Base-by-base conservation (phyloP, 805 yeast species). In the Candida bentonensis region DNA sequence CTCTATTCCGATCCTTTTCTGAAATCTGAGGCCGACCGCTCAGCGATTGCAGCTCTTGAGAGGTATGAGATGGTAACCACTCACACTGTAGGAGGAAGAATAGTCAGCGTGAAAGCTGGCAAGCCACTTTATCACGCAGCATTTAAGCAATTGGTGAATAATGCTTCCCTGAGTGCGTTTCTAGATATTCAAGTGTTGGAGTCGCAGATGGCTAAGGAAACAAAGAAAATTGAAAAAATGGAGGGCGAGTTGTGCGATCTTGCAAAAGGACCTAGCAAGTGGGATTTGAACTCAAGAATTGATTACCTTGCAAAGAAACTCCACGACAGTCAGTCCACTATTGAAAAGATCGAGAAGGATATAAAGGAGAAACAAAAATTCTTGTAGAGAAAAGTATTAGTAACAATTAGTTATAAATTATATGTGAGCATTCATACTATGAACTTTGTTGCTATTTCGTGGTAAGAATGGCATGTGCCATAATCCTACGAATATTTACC, bases 71-170 rank as follows among this genome's bases (percentile, higher is more conserved):
- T 92, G 53, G 72, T 92, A 34, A 63, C 80, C 1, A 72, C 86
- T 44, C 65, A 73, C n/a, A 72, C 86, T 47, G 82, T 79, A 36
- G 80, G 83, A 50, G 97, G 96, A 15, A 72, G 85, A 22, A 62
- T 84, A 20, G 65, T 68, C 40, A 71, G 72, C 4, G 73, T 92
- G 17, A 61, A 64, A 20, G 85, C 95, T 1, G 94, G 95, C 0
- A 79, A 87, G 53, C 97, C 98, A 2, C 64, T 92, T 21, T 87
- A 68, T 60, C 70, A 72, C 46, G 83, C 88, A 0, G 95, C 97
- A 0, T 92, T 89, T 63, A 54, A 67, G 46, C 72, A 73, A 47
- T 67, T 92, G 56, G 70, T 78, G 2, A 51, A 67, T 1, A 88
- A 87, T 56, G 54, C 65, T 15, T 67, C 69, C 15, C 62, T 82